Conservation (phyloP, 225 moss, liverwort and hornwort species). For the Physcomitrium patens region DNA sequence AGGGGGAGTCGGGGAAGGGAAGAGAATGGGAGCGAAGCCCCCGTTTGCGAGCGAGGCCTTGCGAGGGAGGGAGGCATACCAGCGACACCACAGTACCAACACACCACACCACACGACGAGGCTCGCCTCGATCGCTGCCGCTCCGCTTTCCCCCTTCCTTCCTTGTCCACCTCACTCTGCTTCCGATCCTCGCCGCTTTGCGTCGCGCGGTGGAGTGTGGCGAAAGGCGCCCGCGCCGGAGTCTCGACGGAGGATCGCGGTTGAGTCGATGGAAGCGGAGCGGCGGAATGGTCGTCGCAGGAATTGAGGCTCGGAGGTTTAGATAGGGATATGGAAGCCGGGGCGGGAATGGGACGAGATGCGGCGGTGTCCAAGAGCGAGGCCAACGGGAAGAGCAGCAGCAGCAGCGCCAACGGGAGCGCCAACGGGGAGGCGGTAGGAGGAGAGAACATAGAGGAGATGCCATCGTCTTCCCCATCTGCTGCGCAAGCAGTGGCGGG, state of each 20-base stretch:
- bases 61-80: too few relatives aligned
- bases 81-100: too few relatives aligned
- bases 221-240: background rate
- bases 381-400: conserved; percentile 24
- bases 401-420: conserved; percentile 4
- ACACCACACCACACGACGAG: too few relatives aligned
- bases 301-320: conserved; percentile 31
- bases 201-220: background rate
- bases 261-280: conserved; percentile 22
- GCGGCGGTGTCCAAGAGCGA: conserved; percentile 17
- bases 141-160: too few relatives aligned
- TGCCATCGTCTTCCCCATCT: conserved; percentile 17
- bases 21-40: background rate
- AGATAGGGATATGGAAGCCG: conserved; percentile 36
- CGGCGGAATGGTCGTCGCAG: conserved; percentile 33
- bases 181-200: background rate
- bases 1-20: background rate
- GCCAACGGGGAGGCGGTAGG: conserved; percentile 17
- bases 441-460: conserved; percentile 26
- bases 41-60: background rate
- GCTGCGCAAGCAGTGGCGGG: conserved; percentile 6
- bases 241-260: background rate
- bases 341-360: conserved; percentile 36
- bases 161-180: too few relatives aligned
- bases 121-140: too few relatives aligned